Conservation (phyloP, 345 rosid species). For the Brassica cretica region DNA sequence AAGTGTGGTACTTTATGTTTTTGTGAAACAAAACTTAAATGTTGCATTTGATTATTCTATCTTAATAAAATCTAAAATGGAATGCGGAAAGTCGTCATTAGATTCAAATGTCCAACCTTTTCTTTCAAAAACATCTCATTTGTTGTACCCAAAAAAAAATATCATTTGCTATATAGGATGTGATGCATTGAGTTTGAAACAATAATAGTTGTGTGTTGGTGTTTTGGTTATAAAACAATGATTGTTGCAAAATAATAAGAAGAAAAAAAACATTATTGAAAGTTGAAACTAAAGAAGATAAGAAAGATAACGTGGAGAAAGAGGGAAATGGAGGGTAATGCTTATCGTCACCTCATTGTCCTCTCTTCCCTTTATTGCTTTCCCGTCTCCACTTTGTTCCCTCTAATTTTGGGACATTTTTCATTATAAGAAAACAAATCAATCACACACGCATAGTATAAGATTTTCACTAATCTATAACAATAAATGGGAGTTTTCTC, state of each 20-base stretch:
- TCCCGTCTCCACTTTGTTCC: conserved; percentile 30
- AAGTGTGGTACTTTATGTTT: neutral
- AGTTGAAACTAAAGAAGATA: conserved; percentile 4
- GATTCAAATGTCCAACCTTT: neutral
- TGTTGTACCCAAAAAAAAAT: neutral
- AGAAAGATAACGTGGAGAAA: conserved; percentile 34
- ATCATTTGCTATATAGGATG: neutral
- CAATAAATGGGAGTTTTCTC: too few species aligned
- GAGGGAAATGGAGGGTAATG: conserved; percentile 29
- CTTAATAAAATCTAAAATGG: neutral
- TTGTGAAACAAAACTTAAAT: neutral
- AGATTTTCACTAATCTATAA: neutral
- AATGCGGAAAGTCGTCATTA: neutral
- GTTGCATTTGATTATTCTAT: neutral
- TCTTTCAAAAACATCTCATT: neutral
- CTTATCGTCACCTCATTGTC: conserved; percentile 31
- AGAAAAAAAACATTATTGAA: neutral
- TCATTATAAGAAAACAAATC: neutral
- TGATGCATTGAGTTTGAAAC: conserved; percentile 14
- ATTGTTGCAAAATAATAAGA: neutral
- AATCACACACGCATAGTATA: neutral
- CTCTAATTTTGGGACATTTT: conserved; percentile 9
- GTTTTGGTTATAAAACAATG: neutral
- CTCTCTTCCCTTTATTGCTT: conserved; percentile 29
- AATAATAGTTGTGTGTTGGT: neutral